Evolutionary conservation across 2,329 filamentous ascomycete species (phyloP).

Genomic region (Paecilomyces sp.): DNA sequence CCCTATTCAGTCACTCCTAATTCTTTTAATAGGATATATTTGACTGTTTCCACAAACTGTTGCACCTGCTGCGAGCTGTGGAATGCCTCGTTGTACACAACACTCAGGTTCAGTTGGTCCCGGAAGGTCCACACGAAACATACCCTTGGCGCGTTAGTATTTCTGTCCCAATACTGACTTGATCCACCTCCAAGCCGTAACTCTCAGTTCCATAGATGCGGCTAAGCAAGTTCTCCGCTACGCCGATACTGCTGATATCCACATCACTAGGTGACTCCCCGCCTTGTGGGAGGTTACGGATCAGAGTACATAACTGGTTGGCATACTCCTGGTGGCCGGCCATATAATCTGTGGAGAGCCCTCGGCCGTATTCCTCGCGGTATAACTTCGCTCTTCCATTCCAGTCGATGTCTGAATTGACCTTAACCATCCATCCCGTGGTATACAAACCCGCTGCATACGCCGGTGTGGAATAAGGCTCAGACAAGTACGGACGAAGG

Average conservation of each 20-base stretch:
- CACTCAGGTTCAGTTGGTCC: conserved; percentile 21
- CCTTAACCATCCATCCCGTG: conserved; percentile 8
- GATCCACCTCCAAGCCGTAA: conserved; percentile 15
- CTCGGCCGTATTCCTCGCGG: conserved; percentile 13
- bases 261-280: conserved; percentile 22
- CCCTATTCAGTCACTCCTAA: conserved; percentile 4
- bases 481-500: conserved; percentile 18
- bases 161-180: conserved; percentile 23
- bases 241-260: conserved; percentile 14
- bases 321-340: conserved; percentile 21
- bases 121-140: conserved; percentile 27
- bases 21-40: neutral
- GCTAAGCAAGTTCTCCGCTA: conserved; percentile 9
- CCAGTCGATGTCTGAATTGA: conserved; percentile 6
- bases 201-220: conserved; percentile 14
- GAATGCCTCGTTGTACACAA: conserved; percentile 26
- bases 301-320: conserved; percentile 11
- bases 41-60: conserved; percentile 8
- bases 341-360: conserved; percentile 14
- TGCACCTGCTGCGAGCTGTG: conserved; percentile 17
- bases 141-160: conserved; percentile 19
- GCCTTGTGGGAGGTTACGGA: conserved; percentile 11
- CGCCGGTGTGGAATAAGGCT: conserved; percentile 18
- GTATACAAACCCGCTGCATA: conserved; percentile 12
- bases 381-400: conserved; percentile 8